Percentiles rank a stretch among this genome's conserved stretches.
These are phyloP conservation scores for Metrosideros polymorpha DNA, from an alignment of 441 rosid genomes.

Conservation along the genomic window DNA sequence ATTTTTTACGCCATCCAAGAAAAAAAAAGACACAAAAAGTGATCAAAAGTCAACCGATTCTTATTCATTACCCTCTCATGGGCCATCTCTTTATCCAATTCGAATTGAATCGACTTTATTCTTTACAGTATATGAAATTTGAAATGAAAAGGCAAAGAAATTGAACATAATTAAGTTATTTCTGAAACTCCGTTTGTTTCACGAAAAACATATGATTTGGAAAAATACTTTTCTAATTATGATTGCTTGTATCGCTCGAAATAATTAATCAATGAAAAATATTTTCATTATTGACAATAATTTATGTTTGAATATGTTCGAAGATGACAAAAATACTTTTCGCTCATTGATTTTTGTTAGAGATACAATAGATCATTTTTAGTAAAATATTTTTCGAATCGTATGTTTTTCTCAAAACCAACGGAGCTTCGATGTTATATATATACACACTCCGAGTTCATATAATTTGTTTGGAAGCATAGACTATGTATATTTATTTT, in stretches of 20 bases:
- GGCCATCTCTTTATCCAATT: background rate
- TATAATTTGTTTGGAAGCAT: background rate
- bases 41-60: background rate
- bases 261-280: background rate
- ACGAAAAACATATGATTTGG: no score
- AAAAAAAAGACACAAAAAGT: no score
- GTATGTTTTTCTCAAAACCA: background rate
- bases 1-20: background rate
- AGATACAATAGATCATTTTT: accelerated
- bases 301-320: background rate
- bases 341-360: background rate
- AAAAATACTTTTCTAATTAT: no score
- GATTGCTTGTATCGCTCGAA: accelerated
- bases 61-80: background rate
- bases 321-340: background rate
- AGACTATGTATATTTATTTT: background rate
- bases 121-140: no score
- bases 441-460: background rate
- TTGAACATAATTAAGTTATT: no score
- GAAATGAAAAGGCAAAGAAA: no score
- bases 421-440: background rate
- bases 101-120: background rate
- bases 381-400: background rate
- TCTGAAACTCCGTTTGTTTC: no score
- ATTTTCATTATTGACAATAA: background rate